phyloP scores from a whole-genome alignment of 805 yeast genomes.

The Debaryomyces castellii region DNA sequence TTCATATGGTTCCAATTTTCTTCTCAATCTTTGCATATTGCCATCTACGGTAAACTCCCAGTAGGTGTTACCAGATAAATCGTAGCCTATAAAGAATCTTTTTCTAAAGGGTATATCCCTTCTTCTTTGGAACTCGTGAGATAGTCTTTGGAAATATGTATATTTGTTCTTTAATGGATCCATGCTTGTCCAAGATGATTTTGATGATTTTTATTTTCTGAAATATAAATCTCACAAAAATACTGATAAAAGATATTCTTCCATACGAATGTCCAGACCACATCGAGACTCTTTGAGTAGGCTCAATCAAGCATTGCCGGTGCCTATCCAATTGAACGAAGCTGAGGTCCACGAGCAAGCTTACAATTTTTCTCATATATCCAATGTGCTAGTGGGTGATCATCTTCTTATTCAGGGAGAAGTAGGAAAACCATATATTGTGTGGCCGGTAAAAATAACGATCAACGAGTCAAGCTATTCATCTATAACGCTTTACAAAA shows the following conservation, averaged over 20 bases:
- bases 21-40: conserved; percentile 52
- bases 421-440: conserved; percentile 34
- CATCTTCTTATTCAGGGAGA: conserved; percentile 39
- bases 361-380: conserved; percentile 26
- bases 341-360: conserved; percentile 1
- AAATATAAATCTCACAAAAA: not conserved
- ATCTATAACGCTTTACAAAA: conserved; percentile 48
- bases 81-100: conserved; percentile 72
- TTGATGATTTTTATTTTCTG: not conserved
- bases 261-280: conserved; percentile 4
- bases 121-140: conserved; percentile 59
- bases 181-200: conserved; percentile 24
- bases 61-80: conserved; percentile 79
- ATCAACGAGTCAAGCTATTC: conserved; percentile 37
- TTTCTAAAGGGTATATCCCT: conserved; percentile 67
- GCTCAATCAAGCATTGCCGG: conserved; percentile 33
- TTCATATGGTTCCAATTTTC: conserved; percentile 60
- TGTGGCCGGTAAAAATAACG: conserved; percentile 38
- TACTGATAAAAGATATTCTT: not conserved
- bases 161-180: conserved; percentile 51
- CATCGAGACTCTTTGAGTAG: conserved; percentile 20
- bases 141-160: conserved; percentile 48
- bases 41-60: conserved; percentile 74
- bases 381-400: conserved; percentile 43
- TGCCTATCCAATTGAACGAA: conserved; percentile 32